phyloP scores from a whole-genome alignment of 2,329 filamentous ascomycete species.

The Aspergillus jensenii region DNA sequence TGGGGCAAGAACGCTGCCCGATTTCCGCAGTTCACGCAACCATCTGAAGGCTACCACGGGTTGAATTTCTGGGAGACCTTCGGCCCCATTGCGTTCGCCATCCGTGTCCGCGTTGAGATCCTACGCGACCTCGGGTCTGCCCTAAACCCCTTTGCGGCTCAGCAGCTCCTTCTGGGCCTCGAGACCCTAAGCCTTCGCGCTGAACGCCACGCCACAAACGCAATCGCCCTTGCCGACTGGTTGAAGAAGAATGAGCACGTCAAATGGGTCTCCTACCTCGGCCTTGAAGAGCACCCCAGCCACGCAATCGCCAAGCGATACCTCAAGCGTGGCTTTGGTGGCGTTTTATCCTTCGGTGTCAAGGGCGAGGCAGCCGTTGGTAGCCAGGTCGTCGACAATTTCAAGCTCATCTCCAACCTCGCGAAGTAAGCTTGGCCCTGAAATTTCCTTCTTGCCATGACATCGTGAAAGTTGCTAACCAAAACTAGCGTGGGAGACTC shows the following conservation, averaged over 20 bases:
- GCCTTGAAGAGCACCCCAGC: slow-evolving; percentile 76
- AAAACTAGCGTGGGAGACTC: slow-evolving; percentile 72
- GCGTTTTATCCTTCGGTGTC: slow-evolving; percentile 89
- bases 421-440: slow-evolving; percentile 63
- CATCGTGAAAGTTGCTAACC: slow-evolving; percentile 1
- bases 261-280: slow-evolving; percentile 91
- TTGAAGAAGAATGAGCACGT: slow-evolving; percentile 81
- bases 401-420: slow-evolving; percentile 93
- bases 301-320: slow-evolving; percentile 85
- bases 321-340: slow-evolving; percentile 78
- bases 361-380: slow-evolving; percentile 85
- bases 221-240: slow-evolving; percentile 76
- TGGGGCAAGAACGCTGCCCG: slow-evolving; percentile 81
- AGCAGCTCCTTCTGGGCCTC: slow-evolving; percentile 83
- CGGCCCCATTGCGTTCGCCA: slow-evolving; percentile 78
- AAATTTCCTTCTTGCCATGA: not conserved
- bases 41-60: slow-evolving; percentile 82
- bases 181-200: slow-evolving; percentile 87
- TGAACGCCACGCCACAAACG: slow-evolving; percentile 84
- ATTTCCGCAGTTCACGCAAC: slow-evolving; percentile 92
- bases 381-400: slow-evolving; percentile 84
- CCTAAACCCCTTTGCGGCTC: slow-evolving; percentile 87
- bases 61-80: slow-evolving; percentile 95
- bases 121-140: slow-evolving; percentile 80
- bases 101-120: slow-evolving; percentile 84